Evolutionary conservation across 257 asterid species (phyloP).

Genomic region (Nicotiana paniculata): DNA sequence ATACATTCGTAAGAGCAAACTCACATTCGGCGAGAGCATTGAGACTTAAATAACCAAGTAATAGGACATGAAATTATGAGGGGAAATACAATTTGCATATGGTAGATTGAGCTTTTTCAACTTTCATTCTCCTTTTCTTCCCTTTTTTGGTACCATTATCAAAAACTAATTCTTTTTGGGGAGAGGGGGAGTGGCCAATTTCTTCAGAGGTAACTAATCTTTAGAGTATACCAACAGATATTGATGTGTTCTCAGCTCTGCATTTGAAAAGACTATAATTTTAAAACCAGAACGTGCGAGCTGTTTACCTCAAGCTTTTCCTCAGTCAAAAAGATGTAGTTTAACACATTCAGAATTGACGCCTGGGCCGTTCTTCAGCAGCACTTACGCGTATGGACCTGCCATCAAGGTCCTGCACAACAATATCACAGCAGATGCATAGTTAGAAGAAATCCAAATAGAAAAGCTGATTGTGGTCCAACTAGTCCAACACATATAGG

Average conservation of each 20-base stretch:
- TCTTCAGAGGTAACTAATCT: neutral
- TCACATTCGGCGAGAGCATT: neutral
- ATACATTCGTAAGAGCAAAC: neutral
- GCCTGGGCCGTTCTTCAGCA: slow-evolving; percentile 47
- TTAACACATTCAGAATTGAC: slow-evolving; percentile 1
- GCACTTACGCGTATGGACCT: slow-evolving; percentile 46
- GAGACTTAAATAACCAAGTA: neutral
- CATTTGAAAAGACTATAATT: neutral
- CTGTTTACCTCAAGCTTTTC: slow-evolving; percentile 2
- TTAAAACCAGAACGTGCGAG: neutral
- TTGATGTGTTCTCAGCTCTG: neutral
- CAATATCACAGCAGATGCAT: neutral
- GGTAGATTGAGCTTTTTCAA: neutral
- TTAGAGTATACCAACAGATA: neutral
- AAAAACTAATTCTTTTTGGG: neutral
- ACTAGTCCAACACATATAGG: no score
- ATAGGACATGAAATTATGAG: neutral
- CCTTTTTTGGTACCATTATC: neutral
- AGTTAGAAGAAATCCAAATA: neutral
- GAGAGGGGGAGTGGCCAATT: neutral
- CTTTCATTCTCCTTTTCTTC: neutral
- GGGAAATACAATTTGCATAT: neutral
- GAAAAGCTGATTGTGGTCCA: neutral
- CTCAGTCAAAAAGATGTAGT: neutral
- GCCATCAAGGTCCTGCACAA: slow-evolving; percentile 53